A percentile compares a stretch with the other conserved stretches of the same genome.
Conservation (phyloP, 768 basidiomycete genomes). For the Serpula lacrymans region DNA sequence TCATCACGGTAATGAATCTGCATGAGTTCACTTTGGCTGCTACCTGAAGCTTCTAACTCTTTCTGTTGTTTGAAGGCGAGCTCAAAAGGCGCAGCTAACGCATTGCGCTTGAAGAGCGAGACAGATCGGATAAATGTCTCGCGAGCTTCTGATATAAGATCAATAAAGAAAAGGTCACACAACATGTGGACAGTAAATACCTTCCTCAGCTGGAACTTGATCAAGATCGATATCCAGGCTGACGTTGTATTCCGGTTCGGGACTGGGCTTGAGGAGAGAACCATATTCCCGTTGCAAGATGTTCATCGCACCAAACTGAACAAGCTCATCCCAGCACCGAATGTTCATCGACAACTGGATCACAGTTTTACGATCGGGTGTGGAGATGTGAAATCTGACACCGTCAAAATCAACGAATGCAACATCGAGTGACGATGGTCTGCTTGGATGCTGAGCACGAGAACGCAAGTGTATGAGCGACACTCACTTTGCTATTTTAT, state of each 20-base stretch:
- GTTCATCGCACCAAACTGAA: constrained; percentile 79
- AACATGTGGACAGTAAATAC: constrained; percentile 39
- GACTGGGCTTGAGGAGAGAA: constrained; percentile 54
- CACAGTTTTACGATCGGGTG: constrained; percentile 77
- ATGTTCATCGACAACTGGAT: constrained; percentile 94
- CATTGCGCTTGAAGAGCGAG: constrained; percentile 87
- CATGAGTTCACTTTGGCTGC: constrained; percentile 80
- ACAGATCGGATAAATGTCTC: constrained; percentile 78
- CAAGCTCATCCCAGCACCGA: constrained; percentile 94
- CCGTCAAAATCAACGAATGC: constrained; percentile 98
- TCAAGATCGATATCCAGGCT: constrained; percentile 87
- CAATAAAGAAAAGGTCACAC: constrained; percentile 8
- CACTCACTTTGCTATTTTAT: constrained; percentile 82
- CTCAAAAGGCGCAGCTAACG: constrained; percentile 93
- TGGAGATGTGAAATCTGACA: constrained; percentile 90
- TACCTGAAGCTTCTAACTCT: constrained; percentile 69
- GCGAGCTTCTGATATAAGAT: constrained; percentile 57
- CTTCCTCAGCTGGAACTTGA: constrained; percentile 73
- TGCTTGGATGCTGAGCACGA: constrained; percentile 29
- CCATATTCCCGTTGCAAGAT: constrained; percentile 84
- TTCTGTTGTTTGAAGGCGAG: constrained; percentile 81
- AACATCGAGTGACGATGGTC: constrained; percentile 89
- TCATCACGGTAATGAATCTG: constrained; percentile 93
- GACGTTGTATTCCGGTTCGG: constrained; percentile 88
- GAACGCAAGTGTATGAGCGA: constrained; percentile 5